Evolutionary conservation across 305 asterid genomes (phyloP).

Genomic region (Solanum aculeatissimum): DNA sequence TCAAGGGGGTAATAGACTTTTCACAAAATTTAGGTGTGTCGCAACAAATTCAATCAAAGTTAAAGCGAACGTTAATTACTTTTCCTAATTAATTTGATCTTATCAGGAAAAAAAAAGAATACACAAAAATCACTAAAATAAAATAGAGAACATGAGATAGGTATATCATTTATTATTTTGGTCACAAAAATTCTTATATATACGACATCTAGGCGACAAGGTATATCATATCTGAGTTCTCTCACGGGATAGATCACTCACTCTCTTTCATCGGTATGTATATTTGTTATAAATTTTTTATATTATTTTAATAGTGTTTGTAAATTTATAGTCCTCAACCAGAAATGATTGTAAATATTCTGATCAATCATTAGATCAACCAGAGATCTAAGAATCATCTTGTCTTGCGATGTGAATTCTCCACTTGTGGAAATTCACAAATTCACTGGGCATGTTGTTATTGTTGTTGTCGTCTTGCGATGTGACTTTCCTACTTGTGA

Average conservation of each 20-base stretch:
- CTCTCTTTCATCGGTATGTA: not conserved
- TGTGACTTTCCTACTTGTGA: not conserved
- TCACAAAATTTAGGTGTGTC: not conserved
- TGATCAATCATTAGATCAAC: not conserved
- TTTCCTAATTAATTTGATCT: not conserved
- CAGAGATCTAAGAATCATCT: not conserved
- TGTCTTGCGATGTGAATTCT: not conserved
- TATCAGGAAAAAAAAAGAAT: not conserved
- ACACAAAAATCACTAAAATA: not conserved
- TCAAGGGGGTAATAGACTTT: no score
- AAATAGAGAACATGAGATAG: not conserved
- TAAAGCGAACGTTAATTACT: not conserved
- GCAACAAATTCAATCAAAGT: not conserved
- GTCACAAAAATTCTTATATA: not conserved
- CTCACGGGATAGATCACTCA: not conserved
- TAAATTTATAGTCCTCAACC: not conserved
- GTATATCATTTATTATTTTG: not conserved
- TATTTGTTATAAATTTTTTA: not conserved
- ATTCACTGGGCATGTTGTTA: no score
- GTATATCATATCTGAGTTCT: not conserved
- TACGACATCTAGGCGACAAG: not conserved
- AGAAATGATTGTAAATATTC: not conserved
- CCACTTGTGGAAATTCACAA: no score
- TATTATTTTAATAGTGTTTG: not conserved
- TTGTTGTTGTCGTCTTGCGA: no score